A percentile compares a stretch with the other conserved stretches of the same genome.
phyloP scores from a whole-genome alignment of 768 basidiomycete genomes.

The Floccularia luteovirens region DNA sequence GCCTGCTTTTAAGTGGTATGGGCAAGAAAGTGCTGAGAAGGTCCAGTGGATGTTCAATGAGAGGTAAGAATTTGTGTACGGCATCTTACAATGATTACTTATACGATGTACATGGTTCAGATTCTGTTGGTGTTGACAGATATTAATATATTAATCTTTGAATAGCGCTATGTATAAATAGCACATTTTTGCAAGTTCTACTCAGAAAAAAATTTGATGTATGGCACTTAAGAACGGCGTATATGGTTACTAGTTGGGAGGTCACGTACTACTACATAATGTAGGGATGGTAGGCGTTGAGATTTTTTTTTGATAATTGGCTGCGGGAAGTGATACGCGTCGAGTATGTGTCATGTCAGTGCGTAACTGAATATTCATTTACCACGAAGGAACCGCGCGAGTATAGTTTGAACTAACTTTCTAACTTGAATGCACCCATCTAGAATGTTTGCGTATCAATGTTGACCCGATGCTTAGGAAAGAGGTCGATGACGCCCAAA shows the following conservation, averaged over 20 bases:
- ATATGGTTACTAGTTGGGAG: no score
- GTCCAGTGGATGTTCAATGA: slow-evolving; percentile 17
- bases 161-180: no score
- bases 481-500: slow-evolving; percentile 1
- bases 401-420: slow-evolving; percentile 14
- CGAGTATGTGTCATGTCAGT: no score
- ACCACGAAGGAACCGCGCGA: slow-evolving; percentile 13
- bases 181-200: no score
- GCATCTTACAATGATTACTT: neutral
- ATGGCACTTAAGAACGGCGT: no score
- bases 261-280: no score
- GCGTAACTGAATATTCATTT: slow-evolving; percentile 18
- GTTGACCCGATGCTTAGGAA: neutral
- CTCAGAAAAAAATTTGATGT: no score
- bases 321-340: no score
- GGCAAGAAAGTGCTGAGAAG: slow-evolving; percentile 6
- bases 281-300: no score
- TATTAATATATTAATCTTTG: slow-evolving; percentile 4
- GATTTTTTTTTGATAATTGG: no score
- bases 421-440: slow-evolving; percentile 12
- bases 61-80: slow-evolving; percentile 9
- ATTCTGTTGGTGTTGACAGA: slow-evolving; percentile 16
- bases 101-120: slow-evolving; percentile 5
- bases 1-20: slow-evolving; percentile 37
- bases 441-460: slow-evolving; percentile 16